Evolutionary conservation across 140 eudicot genomes (phyloP), one percentile per base, ranked within the genome.

Genomic region (Senecio squalidus): DNA sequence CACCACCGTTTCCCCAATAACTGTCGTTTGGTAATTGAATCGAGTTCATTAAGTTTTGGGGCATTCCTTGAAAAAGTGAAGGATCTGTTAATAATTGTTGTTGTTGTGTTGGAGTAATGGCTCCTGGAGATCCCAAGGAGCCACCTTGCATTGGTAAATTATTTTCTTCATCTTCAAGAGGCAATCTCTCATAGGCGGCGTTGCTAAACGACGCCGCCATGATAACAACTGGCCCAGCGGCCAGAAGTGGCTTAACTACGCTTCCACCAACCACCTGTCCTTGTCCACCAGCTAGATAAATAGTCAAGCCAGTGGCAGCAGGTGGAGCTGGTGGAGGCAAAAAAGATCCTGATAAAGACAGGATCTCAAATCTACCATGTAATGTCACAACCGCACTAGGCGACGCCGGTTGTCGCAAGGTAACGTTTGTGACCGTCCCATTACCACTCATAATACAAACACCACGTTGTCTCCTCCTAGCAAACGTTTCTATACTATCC

Each of bases 291-390:
- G 89, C 85, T 34, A 87, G 55, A 45, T 83, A 87, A 13, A 83
- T 73, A 3, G 93, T 83, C 78, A 87, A 54, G 43, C 88, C 83
- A 0, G 93, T 77, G 14, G 95, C 93, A 0, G 82, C 86, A 0
- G 93, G 89, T 2, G 95, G 93, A 17, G 95, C 92, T 0, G 95
- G 95, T 0, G 89, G 93, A n/a, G 95, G 95, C 0, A 87, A 58
- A 34, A 87, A 80, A 1, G 95, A 74, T 0, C 93, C 95, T 0
- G 95, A 72, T 17, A 87, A 44, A 0, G 95, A 87, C 58, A 87
- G 47, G 76, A 87, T 83, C 86, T 87, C 89, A 30, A 87, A 83
- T 24, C 93, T 40, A 0, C 95, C 95, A 29, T 80, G 93, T 58
- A 87, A 21, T 10, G 85, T 75, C n/a, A 80, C 67, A 2, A 80